Conservation (phyloP, 1,284 basidiomycete species). For the Meira miltonrushii region DNA sequence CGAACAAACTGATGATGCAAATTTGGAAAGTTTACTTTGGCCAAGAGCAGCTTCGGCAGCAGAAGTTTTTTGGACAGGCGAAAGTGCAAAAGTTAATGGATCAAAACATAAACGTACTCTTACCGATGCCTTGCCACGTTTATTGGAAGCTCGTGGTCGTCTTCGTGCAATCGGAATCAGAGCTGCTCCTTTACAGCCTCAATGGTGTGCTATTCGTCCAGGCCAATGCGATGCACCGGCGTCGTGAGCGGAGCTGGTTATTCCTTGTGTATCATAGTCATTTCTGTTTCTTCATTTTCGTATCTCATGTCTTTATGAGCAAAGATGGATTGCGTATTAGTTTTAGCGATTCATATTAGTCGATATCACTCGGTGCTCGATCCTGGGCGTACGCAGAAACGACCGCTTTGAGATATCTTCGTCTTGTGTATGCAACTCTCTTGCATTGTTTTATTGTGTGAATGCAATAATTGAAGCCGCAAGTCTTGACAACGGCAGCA, state of each 20-base stretch:
- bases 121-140: constrained; percentile 64
- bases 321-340: too few relatives aligned
- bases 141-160: constrained; percentile 66
- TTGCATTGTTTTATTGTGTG: too few relatives aligned
- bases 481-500: background rate
- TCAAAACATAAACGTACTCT: constrained; percentile 56
- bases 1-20: constrained; percentile 67
- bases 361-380: too few relatives aligned
- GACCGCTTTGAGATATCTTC: too few relatives aligned
- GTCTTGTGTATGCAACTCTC: too few relatives aligned
- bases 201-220: constrained; percentile 61
- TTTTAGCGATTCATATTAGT: too few relatives aligned
- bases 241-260: background rate
- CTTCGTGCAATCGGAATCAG: constrained; percentile 65
- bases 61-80: constrained; percentile 76
- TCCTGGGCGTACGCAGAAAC: too few relatives aligned
- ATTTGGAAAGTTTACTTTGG: constrained; percentile 68
- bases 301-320: too few relatives aligned
- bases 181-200: constrained; percentile 69
- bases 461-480: too few relatives aligned
- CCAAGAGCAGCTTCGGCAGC: constrained; percentile 72
- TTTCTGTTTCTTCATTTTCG: too few relatives aligned
- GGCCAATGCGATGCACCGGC: background rate
- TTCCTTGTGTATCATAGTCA: too few relatives aligned
- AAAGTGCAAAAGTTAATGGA: constrained; percentile 43